Percentiles rank a stretch among this genome's conserved stretches.
Conservation (phyloP, 1,284 basidiomycete species). For the Mycena citricolor region DNA sequence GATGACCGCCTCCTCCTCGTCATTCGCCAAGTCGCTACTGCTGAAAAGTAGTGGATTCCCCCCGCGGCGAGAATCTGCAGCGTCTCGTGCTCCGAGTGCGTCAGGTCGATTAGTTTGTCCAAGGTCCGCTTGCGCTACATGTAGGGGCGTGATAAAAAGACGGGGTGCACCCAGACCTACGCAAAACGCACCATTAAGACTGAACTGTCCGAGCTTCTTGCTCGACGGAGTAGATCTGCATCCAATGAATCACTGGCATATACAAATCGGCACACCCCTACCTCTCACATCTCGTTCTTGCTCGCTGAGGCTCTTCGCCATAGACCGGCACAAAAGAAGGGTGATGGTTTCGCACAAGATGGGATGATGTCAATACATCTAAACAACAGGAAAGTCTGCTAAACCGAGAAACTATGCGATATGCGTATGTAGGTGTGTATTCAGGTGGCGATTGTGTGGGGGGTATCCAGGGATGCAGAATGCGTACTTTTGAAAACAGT, state of each 20-base stretch:
- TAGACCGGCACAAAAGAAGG: too few relatives aligned
- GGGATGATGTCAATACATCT: too few relatives aligned
- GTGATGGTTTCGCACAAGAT: too few relatives aligned
- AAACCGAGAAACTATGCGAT: too few relatives aligned
- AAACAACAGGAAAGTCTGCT: too few relatives aligned
- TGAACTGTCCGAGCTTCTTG: constrained; percentile 32
- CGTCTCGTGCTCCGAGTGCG: constrained; percentile 33
- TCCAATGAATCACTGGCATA: background rate
- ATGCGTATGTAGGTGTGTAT: too few relatives aligned
- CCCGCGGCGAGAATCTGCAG: constrained; percentile 59
- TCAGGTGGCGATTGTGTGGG: too few relatives aligned
- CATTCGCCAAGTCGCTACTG: too few relatives aligned
- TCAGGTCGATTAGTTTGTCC: constrained; percentile 35
- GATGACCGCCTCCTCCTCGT: constrained; percentile 69
- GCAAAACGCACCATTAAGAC: constrained; percentile 29
- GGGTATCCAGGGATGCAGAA: too few relatives aligned
- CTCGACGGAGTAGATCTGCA: constrained; percentile 32
- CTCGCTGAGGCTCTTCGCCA: constrained; percentile 17
- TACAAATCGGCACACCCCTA: background rate
- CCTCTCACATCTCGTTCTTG: constrained; percentile 23
- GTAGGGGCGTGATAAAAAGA: too few relatives aligned
- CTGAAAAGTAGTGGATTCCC: constrained; percentile 59
- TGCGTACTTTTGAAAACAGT: too few relatives aligned
- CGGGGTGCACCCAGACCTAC: too few relatives aligned
- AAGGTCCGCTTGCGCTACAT: constrained; percentile 36